Percentiles rank a stretch among this genome's conserved stretches.
These are phyloP conservation scores for Diaporthe ilicicola DNA, from an alignment of 2,329 filamentous ascomycete species.

Conservation along the genomic window DNA sequence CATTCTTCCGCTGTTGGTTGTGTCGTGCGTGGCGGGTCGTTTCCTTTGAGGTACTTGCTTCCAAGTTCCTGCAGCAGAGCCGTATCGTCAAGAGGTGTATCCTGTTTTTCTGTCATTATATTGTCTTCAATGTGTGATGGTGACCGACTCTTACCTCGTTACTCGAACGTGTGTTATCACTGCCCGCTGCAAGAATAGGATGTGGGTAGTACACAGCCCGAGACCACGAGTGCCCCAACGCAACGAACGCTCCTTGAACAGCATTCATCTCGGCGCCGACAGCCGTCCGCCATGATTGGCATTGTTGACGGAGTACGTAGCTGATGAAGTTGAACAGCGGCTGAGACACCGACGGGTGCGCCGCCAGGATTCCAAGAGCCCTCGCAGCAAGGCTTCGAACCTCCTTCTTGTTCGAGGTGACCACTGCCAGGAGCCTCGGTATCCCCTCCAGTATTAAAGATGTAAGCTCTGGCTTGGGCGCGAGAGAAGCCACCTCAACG, in stretches of 20 bases:
- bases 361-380: constrained; percentile 78
- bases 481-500: constrained; percentile 60
- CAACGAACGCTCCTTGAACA: constrained; percentile 56
- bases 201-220: constrained; percentile 52
- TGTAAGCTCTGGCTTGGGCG: constrained; percentile 43
- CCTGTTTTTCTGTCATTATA: constrained; percentile 26
- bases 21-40: not conserved
- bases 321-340: constrained; percentile 39
- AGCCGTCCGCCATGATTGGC: constrained; percentile 65
- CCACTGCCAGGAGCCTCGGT: constrained; percentile 62
- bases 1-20: not conserved
- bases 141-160: not conserved
- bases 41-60: constrained; percentile 12
- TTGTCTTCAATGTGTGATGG: not conserved
- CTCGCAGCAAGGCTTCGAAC: constrained; percentile 73
- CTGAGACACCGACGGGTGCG: constrained; percentile 58
- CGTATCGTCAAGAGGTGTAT: not conserved
- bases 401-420: constrained; percentile 77
- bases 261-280: constrained; percentile 54
- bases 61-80: not conserved
- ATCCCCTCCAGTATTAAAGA: constrained; percentile 57
- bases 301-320: constrained; percentile 53
- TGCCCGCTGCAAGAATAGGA: not conserved
- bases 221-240: constrained; percentile 54
- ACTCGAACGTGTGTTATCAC: not conserved